Evolutionary conservation across 805 yeast genomes (phyloP), one percentile per base, ranked within the genome.

Genomic region (Zygoascus ofunaensis): DNA sequence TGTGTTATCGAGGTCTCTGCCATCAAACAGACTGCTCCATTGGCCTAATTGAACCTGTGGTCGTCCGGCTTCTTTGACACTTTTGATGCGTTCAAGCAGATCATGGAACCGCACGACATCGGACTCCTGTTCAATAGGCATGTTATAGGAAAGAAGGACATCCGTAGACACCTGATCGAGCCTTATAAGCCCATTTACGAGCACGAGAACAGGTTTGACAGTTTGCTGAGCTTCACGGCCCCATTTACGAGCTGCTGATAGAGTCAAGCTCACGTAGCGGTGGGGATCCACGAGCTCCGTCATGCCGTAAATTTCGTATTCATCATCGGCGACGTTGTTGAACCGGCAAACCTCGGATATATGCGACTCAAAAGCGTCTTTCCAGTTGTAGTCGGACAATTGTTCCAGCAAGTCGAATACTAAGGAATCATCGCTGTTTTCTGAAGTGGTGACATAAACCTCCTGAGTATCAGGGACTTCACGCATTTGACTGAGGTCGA

Each of bases 401-500:
- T 66, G 36, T 59, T 64, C 74, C 34, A 67, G 52, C 5, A 70
- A 53, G 42, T 70, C 74, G 36, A 71, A 49, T 5, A 70, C 63
- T 12, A 63, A 50, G 10, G 66, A 55, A 20, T 50, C 46, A 15
- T 50, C 55, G 8, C 51, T 50, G 3, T 59, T 59, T 5, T 61
- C 60, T 41, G 21, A 15, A 14, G 22, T 37, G 17, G 71, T 72
- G 2, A 89, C 77, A 60, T 74, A 92, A 21, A 90, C 96, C 60
- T 90, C 98, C 59, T 92, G 97, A 1, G 87, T 79, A 56, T 92
- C 97, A 0, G 98, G 97, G 2, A 92, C 76, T 48, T 85, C 85
- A 45, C 98, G 68, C 40, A 89, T 59, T 32, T 68, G 61, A 1
- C 95, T 82, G 0, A 87, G 96, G 61, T 92, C 97, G 1, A 81